Conservation (phyloP, 805 yeast genomes). For the Yamadazyma ubonensis region DNA sequence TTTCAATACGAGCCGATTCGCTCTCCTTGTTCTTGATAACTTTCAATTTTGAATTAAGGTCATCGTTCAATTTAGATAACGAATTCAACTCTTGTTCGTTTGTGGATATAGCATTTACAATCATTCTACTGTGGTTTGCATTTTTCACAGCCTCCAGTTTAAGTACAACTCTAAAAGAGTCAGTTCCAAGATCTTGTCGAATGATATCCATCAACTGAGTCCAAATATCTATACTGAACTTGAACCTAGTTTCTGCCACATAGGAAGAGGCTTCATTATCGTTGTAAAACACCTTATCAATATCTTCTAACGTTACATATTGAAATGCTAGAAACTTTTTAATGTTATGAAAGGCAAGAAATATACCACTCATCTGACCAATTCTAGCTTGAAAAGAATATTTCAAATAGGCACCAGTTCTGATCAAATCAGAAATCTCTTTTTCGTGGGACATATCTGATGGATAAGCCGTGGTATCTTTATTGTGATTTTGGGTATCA, state of each 20-base stretch:
- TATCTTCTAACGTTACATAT: conserved; percentile 70
- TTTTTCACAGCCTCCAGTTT: conserved; percentile 13
- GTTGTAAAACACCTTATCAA: conserved; percentile 51
- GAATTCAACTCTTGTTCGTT: conserved; percentile 18
- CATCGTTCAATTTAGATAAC: conserved; percentile 23
- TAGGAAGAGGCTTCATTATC: conserved; percentile 32
- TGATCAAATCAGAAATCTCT: conserved; percentile 71
- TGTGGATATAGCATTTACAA: conserved; percentile 34
- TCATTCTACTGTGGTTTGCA: conserved; percentile 11
- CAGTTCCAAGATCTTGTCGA: conserved; percentile 24
- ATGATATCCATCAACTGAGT: conserved; percentile 29
- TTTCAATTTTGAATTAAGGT: conserved; percentile 12
- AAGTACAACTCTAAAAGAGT: conserved; percentile 10
- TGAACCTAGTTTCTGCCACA: conserved; percentile 71
- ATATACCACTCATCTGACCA: conserved; percentile 96
- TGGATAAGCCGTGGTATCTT: conserved; percentile 28
- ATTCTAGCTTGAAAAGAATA: conserved; percentile 89
- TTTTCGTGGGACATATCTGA: conserved; percentile 1
- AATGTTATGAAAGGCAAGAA: conserved; percentile 86
- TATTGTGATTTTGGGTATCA: conserved; percentile 63
- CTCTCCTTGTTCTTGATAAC: not conserved
- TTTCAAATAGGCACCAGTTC: conserved; percentile 72
- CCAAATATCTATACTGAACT: conserved; percentile 54
- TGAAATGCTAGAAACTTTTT: conserved; percentile 84
- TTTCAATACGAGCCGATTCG: not conserved